Evolutionary conservation across 2,329 filamentous ascomycete genomes (phyloP).

Genomic region (Alternaria longipes): DNA sequence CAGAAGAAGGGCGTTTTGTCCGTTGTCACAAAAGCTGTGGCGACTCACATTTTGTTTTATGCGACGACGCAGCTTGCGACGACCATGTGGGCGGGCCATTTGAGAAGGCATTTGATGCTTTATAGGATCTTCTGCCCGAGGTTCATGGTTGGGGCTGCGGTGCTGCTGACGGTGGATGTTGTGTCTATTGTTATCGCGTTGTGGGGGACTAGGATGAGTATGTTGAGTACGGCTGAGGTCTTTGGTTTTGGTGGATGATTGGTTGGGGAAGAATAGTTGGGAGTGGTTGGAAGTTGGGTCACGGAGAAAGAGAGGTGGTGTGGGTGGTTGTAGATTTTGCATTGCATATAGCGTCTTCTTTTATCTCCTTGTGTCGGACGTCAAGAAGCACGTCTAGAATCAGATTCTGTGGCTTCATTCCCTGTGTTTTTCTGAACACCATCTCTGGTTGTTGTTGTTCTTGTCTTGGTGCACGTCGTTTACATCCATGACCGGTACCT

Average conservation of each 20-base stretch:
- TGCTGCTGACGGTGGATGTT: conserved; percentile 79
- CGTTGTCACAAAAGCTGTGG: conserved; percentile 73
- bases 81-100: conserved; percentile 86
- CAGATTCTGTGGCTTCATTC: no score
- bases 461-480: background rate
- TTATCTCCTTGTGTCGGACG: background rate
- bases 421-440: no score
- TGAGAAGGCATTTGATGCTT: conserved; percentile 93
- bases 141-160: conserved; percentile 81
- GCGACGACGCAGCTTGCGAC: conserved; percentile 84
- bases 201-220: conserved; percentile 77
- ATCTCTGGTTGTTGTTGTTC: accelerated
- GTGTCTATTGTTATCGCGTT: conserved; percentile 76
- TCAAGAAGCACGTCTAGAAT: background rate
- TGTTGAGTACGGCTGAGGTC: conserved; percentile 80
- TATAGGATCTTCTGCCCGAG: conserved; percentile 92
- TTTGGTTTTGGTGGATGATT: conserved; percentile 81
- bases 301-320: no score
- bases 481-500: background rate
- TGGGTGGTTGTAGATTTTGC: background rate
- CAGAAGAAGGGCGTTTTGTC: conserved; percentile 72
- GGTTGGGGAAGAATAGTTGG: conserved; percentile 58
- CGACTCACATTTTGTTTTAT: conserved; percentile 81
- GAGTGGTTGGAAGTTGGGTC: background rate
- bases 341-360: background rate